Percentiles rank a stretch among this genome's conserved stretches.
These are phyloP conservation scores for Drechmeria coniospora DNA, from an alignment of 2,329 filamentous ascomycete species.

Conservation along the genomic window DNA sequence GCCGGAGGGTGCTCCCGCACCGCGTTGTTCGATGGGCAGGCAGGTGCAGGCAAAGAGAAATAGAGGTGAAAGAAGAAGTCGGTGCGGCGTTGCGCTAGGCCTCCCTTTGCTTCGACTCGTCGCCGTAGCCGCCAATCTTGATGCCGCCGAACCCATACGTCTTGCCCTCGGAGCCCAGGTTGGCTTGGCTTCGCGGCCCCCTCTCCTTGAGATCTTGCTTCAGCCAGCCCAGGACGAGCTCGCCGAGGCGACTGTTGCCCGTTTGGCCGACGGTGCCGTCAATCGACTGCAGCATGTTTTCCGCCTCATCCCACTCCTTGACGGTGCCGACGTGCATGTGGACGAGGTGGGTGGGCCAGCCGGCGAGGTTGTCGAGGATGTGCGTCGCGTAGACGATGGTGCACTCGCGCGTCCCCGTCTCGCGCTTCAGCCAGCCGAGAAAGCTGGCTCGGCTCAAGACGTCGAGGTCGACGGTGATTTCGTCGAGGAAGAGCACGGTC, in stretches of 20 bases:
- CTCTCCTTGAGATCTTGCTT: conserved; percentile 62
- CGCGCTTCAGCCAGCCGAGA: conserved; percentile 66
- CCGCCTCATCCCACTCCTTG: conserved; percentile 69
- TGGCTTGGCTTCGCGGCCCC: conserved; percentile 53
- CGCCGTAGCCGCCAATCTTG: conserved; percentile 39
- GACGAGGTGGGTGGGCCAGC: conserved; percentile 89
- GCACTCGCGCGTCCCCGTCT: conserved; percentile 69
- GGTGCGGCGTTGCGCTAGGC: conserved; percentile 5
- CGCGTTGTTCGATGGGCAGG: no score
- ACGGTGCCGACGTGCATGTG: conserved; percentile 87
- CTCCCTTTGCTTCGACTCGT: conserved; percentile 30
- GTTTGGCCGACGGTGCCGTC: conserved; percentile 18
- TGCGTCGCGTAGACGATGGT: conserved; percentile 97
- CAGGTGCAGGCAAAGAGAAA: no score
- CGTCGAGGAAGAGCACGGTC: conserved; percentile 80
- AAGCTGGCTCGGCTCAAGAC: conserved; percentile 75
- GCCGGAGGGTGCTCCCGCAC: no score
- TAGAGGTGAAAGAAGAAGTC: no score
- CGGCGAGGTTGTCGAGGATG: conserved; percentile 85
- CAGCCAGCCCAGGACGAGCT: conserved; percentile 80
- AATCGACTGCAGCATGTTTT: conserved; percentile 46
- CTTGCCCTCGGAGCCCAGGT: conserved; percentile 44
- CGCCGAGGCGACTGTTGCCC: conserved; percentile 73
- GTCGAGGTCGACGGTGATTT: conserved; percentile 94
- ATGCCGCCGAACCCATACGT: conserved; percentile 40